Evolutionary conservation across 129 eudicot genomes (phyloP), one percentile per base, ranked within the genome.

Genomic region (Ambrosia trifida): DNA sequence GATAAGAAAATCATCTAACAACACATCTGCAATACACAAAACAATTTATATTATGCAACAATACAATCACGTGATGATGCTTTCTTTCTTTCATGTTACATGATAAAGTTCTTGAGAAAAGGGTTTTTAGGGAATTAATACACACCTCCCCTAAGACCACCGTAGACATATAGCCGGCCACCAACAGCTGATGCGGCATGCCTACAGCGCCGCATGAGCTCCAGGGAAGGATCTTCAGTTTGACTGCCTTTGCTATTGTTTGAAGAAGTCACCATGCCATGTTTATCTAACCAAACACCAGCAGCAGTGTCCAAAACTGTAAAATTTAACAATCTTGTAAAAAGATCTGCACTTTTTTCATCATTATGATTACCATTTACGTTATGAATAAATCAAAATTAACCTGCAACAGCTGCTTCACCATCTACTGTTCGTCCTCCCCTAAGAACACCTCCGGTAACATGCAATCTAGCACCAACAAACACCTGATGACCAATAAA

Each of bases 401-500:
- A 68, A 93, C 98, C 98, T 83, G 96, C 90, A 36, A 84, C 72
- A 18, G 92, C 85, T 33, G 92, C 88, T 82, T 93, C 98, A 78
- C 96, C 96, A 36, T 87, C 95, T 64, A 93, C 89, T 49, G 85
- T 75, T 16, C 96, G 88, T 62, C 98, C 98, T 69, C 98, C 98
- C 74, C 95, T 80, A 54, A 93, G 87, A 73, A 70, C 95, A 68
- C 98, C 98, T 24, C 98, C 98, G 19, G 96, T 89, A 70, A 93
- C 98, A 84, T 93, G 98, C 88, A 92, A 85, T 83, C 98, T 85
- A 76, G 98, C 95, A 57, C 96, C 96, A 54, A 92, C 96, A 79
- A 92, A 92, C 41, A 88, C 96, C 98, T 92, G 80, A 44, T 68
- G 58, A 65, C 78, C 72, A 66, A 56, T 64, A 66, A 81, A 57